Base-by-base conservation (phyloP, 345 rosid genomes). In the Cardamine occulta region DNA sequence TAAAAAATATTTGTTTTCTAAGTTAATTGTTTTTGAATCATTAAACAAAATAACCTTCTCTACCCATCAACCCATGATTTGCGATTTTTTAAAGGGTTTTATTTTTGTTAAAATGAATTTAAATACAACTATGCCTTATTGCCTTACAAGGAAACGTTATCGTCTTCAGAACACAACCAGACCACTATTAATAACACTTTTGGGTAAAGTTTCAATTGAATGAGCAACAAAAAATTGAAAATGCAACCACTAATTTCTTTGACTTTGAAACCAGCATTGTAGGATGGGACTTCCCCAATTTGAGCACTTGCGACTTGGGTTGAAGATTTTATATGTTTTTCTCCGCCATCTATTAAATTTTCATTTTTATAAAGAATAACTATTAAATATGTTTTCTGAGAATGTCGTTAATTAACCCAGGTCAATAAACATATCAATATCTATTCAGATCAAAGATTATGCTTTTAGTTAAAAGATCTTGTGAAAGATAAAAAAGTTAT, bases 281-380 rank as follows among this genome's bases (percentile, higher is more conserved):
- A 72, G 62, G 29, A 51, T 62, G 42, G 29, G 42, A 62, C 39
- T 72, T 71, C 31, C 51, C 45, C 21, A 37, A 26, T 61, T 62
- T 72, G 49, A 60, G 53, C 42, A 62, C 53, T 4, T 24, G 29
- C 29, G 31, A 49, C 52, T 4, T 35, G 6, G 14, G 44, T 56
- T 70, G 45, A 56, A 44, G 42, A 57, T 28, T 35, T 0, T 5
- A 24, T 11, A 21, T 68, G 24, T 24, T 26, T 40, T 40, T 17
- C 11, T 55, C 28, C 52, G 3, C 51, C 28, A 69, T 40, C 26
- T 68, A 24, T 23, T 1, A 31, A 11, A 47, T 6, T 8, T 14
- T 23, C 47, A 13, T 63, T 14, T 8, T 39, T 23, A 34, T 23
- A 45, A 10, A 69, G 32, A 69, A 29, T 13, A 7, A 42, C 54